Evolutionary conservation across 2,329 filamentous ascomycete genomes (phyloP), one percentile per base, ranked within the genome.

Genomic region (Harringtonia aguacate): DNA sequence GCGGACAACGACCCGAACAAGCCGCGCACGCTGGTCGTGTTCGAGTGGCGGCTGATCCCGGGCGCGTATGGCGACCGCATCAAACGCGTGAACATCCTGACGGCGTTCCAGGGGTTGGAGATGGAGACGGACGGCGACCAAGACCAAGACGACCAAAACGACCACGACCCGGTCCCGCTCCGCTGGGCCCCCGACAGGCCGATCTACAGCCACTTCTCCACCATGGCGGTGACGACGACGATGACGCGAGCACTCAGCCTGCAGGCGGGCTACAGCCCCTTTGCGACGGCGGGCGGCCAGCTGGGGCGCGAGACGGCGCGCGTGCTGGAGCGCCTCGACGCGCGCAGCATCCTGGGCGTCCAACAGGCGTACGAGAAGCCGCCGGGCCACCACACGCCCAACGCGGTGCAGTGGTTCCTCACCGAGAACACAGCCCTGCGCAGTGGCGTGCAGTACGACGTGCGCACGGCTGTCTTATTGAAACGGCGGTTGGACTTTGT

Each of bases 21-120:
- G 21, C 39, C 29, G 30, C 30, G 30, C 17, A 41, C 39, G 20
- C 39, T 41, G 12, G 39, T 41, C 28, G 39, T 41, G 15, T 41
- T 41, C 15, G 39, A 41, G 29, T 41, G 39, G 39, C 29, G 30
- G n/a, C 30, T 41, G 3, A 24, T 41, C 20, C 39, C 39, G 9
- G 39, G 39, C 2, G 4, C 24, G 13, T 39, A 29, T 14, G 36
- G 36, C 36, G 36, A 39, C 10, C 22, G 36, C n/a, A n/a, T 39
- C 24, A 39, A 39, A 24, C 5, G 12, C 9, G 36, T 39, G 24
- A 14, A 18, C 12, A 39, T 39, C 17, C 8, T 39, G 13, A 24
- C 15, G 24, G 36, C 33, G 12, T 35, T 35, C 24, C 22, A 27
- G 10, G 28, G 13, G 9, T 15, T 34, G 31, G 8, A 36, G 15